Conservation (phyloP, 2,329 filamentous ascomycete species). For the Hirsutella thompsonii region DNA sequence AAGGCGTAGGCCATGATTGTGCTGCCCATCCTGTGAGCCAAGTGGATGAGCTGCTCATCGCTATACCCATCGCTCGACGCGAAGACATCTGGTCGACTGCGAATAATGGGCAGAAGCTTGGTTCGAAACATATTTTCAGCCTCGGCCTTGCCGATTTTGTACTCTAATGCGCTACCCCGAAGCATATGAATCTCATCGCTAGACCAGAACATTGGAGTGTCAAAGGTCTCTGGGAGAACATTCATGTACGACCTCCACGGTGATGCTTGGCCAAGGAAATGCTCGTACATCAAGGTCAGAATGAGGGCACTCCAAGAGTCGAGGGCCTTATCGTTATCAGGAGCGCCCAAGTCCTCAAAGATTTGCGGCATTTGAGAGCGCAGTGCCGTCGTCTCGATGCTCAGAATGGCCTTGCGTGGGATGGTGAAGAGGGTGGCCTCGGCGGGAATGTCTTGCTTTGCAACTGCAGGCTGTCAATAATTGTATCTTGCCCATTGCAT, state of each 20-base stretch:
- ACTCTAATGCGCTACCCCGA: slow-evolving; percentile 62
- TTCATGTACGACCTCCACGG: slow-evolving; percentile 68
- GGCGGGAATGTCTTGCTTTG: slow-evolving; percentile 52
- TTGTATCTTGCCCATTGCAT: neutral
- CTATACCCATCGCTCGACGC: slow-evolving; percentile 16
- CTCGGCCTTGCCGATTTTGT: slow-evolving; percentile 61
- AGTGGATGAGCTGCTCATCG: slow-evolving; percentile 31
- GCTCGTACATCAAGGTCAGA: slow-evolving; percentile 70
- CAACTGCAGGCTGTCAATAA: slow-evolving; percentile 38
- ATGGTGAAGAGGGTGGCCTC: slow-evolving; percentile 74
- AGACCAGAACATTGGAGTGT: slow-evolving; percentile 87
- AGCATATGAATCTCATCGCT: slow-evolving; percentile 56
- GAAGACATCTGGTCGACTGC: slow-evolving; percentile 32
- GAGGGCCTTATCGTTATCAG: slow-evolving; percentile 22
- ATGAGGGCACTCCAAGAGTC: slow-evolving; percentile 52
- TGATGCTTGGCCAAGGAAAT: slow-evolving; percentile 43
- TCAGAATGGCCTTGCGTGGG: slow-evolving; percentile 59
- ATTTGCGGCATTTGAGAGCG: slow-evolving; percentile 41
- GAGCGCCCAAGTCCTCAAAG: slow-evolving; percentile 26
- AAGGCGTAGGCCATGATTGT: slow-evolving; percentile 91
- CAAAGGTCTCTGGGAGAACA: slow-evolving; percentile 58
- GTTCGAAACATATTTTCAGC: slow-evolving; percentile 57
- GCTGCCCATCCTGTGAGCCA: slow-evolving; percentile 72
- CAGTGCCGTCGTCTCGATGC: slow-evolving; percentile 58
- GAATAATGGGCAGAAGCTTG: slow-evolving; percentile 37